Evolutionary conservation across 2,329 filamentous ascomycete genomes (phyloP).

Genomic region (Alternaria longipes): DNA sequence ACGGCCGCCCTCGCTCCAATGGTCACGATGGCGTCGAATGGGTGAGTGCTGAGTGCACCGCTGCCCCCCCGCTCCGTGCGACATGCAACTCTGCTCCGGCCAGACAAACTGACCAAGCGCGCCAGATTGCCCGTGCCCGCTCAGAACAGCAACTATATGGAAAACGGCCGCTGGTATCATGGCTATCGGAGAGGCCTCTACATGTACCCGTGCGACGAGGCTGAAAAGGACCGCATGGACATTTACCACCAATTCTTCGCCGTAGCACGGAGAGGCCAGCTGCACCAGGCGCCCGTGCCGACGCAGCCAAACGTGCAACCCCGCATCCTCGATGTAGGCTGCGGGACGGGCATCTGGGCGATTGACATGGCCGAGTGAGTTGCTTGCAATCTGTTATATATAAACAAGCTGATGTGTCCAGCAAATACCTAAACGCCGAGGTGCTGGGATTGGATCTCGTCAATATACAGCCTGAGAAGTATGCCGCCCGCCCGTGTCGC

Average conservation of each 20-base stretch:
- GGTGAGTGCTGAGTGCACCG: conserved; percentile 45
- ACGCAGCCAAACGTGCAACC: conserved; percentile 44
- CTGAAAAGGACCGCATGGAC: conserved; percentile 80
- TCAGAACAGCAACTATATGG: conserved; percentile 60
- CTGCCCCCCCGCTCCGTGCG: conserved; percentile 43
- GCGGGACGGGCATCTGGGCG: conserved; percentile 90
- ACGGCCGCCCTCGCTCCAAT: conserved; percentile 40
- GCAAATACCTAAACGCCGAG: conserved; percentile 65
- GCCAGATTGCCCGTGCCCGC: conserved; percentile 51
- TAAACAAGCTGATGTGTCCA: conserved; percentile 33
- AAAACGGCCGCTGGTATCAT: conserved; percentile 77
- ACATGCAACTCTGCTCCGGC: conserved; percentile 24
- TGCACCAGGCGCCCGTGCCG: conserved; percentile 57
- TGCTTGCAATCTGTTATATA: conserved; percentile 9
- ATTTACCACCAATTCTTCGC: conserved; percentile 82
- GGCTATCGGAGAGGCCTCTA: conserved; percentile 74
- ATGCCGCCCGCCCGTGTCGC: conserved; percentile 51
- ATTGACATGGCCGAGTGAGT: conserved; percentile 83
- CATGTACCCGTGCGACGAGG: conserved; percentile 79
- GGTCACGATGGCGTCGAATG: conserved; percentile 56
- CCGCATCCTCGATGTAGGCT: conserved; percentile 74
- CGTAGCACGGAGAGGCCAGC: conserved; percentile 66
- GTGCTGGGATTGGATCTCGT: conserved; percentile 68
- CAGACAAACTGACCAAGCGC: conserved; percentile 18
- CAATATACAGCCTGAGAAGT: conserved; percentile 68